Evolutionary conservation across 2,329 filamentous ascomycete genomes (phyloP), one percentile per base, ranked within the genome.

Genomic region (Fusarium pininemorale): DNA sequence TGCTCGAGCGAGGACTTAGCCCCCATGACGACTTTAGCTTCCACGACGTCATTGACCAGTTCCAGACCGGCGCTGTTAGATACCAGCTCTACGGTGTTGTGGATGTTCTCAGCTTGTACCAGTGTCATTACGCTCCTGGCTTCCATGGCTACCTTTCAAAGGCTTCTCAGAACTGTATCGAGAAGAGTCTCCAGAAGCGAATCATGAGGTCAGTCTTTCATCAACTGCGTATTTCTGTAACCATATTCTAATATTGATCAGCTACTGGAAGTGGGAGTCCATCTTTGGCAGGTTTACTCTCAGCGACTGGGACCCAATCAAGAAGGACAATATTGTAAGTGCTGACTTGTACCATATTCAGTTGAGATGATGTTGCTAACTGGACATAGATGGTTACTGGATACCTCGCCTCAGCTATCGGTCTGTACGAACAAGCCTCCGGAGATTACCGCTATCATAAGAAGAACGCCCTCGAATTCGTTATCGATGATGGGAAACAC

Each of bases 321-420:
- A 47, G 44, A 47, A 47, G 24, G 44, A 47, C 7, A 47, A 47
- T 7, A 28, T 47, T 3, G 44, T 28, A 22, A 28, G 24, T 20
- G 0, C 1, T 7, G 12, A 28, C 18, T 20, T 6, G 2, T 20
- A 4, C 8, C 10, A 7, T 16, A 10, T 6, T 20, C 1, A 2
- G 12, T 5, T 7, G 8, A 2, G 4, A 1, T 5, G 0, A 7
- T 6, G 0, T 5, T 8, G 4, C 18, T 47, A 4, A 47, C 18
- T 28, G 5, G 24, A 22, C 12, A 3, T 11, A 47, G 44, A 47
- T 47, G 44, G 44, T 47, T 15, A 28, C 44, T 15, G 44, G 24
- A 22, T 28, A 47, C 8, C 44, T 47, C 24, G 20, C 18, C 44
- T 47, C 44, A 3, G 44, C 44, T 28, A 47, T 47, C 6, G 44